Evolutionary conservation across 192 early-diverging fungal species (phyloP).

Genomic region (Backusella mclennaniae): DNA sequence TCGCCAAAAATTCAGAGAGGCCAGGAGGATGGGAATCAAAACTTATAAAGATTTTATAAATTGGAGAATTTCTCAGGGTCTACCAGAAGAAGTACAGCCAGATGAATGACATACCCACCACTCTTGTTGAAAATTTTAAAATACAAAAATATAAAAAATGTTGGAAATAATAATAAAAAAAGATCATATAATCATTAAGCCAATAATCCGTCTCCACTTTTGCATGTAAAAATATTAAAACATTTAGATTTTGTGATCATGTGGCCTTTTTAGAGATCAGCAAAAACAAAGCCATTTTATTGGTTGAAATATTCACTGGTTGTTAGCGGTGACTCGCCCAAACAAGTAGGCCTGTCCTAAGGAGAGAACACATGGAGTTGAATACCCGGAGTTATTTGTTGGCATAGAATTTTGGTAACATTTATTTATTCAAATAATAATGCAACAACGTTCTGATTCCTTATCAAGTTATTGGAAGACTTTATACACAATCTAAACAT

Average conservation of each 20-base stretch:
- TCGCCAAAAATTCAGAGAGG: constrained; percentile 13
- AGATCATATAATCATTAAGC: neutral
- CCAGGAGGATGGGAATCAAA: neutral
- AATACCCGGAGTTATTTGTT: neutral
- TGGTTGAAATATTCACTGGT: neutral
- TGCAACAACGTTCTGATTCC: neutral
- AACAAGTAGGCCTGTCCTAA: neutral
- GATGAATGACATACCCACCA: neutral
- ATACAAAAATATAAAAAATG: neutral
- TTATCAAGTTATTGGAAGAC: neutral
- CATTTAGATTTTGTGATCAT: neutral
- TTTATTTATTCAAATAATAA: constrained; percentile 5
- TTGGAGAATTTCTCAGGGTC: constrained; percentile 20
- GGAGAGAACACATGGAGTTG: constrained; percentile 2
- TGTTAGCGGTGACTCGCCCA: neutral
- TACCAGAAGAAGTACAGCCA: constrained; percentile 14
- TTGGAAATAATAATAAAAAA: constrained; percentile 1
- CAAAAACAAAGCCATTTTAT: neutral
- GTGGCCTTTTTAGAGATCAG: neutral
- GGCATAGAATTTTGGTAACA: neutral
- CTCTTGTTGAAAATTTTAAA: neutral
- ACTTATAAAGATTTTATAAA: constrained; percentile 24
- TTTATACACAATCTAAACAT: neutral
- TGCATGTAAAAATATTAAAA: neutral
- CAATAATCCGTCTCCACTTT: neutral